phyloP scores from a whole-genome alignment of 1,139 yeast species.

The Citeromyces hawaiiensis region DNA sequence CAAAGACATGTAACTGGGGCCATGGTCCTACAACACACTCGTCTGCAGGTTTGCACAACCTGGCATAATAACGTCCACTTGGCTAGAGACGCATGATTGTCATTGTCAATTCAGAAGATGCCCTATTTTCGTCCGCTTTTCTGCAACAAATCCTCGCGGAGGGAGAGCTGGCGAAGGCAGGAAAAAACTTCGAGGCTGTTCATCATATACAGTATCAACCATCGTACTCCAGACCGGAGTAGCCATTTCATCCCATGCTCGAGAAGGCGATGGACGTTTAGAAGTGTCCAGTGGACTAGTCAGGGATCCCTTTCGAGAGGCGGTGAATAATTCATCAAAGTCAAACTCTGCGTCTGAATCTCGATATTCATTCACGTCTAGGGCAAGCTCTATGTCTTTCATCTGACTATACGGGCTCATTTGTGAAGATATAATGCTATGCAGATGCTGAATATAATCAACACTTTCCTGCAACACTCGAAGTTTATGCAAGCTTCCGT shows the following conservation, averaged over 20 bases:
- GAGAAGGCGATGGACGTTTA: not conserved
- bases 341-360: constrained; percentile 42
- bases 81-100: too few species aligned
- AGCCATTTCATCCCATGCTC: not conserved
- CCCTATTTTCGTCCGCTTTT: not conserved
- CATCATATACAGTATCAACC: not conserved
- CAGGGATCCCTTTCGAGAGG: not conserved
- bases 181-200: not conserved
- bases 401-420: constrained; percentile 17
- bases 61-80: too few species aligned
- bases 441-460: constrained; percentile 62
- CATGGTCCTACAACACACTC: too few species aligned
- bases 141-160: not conserved
- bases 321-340: constrained; percentile 15
- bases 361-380: constrained; percentile 46
- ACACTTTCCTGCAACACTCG: constrained; percentile 74
- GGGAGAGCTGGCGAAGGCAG: not conserved
- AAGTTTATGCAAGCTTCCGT: constrained; percentile 46
- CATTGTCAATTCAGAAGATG: not conserved
- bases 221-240: not conserved
- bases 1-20: too few species aligned
- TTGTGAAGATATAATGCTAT: constrained; percentile 38
- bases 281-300: not conserved
- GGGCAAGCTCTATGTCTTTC: constrained; percentile 27
- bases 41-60: too few species aligned